phyloP scores from a whole-genome alignment of 2,329 filamentous ascomycete genomes.

The Fusarium sp. region DNA sequence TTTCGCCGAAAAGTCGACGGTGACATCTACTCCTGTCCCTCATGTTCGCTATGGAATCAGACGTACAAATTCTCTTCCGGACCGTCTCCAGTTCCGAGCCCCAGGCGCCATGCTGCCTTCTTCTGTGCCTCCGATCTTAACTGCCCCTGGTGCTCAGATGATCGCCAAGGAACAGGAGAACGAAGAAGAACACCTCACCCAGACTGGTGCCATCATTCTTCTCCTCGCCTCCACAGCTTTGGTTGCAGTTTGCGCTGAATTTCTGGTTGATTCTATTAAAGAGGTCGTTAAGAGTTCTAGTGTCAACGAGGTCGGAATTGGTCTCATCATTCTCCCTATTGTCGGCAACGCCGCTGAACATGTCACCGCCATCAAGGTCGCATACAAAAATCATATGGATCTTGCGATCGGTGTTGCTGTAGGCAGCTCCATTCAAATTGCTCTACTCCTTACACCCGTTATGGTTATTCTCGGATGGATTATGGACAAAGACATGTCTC shows the following conservation, averaged over 20 bases:
- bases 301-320: conserved; percentile 73
- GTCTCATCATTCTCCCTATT: conserved; percentile 75
- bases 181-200: conserved; percentile 60
- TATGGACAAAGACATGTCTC: conserved; percentile 72
- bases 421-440: conserved; percentile 76
- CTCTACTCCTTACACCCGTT: conserved; percentile 74
- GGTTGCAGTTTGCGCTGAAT: conserved; percentile 74
- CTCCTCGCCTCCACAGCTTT: conserved; percentile 70
- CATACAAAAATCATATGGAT: conserved; percentile 80
- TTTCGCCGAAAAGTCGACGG: conserved; percentile 60
- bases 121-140: conserved; percentile 52
- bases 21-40: conserved; percentile 57
- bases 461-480: conserved; percentile 77
- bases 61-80: conserved; percentile 77
- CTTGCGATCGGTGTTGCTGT: conserved; percentile 76
- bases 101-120: conserved; percentile 61
- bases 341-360: conserved; percentile 79
- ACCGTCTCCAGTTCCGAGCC: conserved; percentile 63
- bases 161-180: conserved; percentile 44
- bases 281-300: conserved; percentile 64
- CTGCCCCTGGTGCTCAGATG: conserved; percentile 36
- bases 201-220: conserved; percentile 65
- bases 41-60: conserved; percentile 71
- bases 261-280: conserved; percentile 73
- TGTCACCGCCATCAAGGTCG: conserved; percentile 74